Evolutionary conservation across 139 green algal genomes (phyloP), one percentile per base, ranked within the genome.

Genomic region (Pleodorina starrii): DNA sequence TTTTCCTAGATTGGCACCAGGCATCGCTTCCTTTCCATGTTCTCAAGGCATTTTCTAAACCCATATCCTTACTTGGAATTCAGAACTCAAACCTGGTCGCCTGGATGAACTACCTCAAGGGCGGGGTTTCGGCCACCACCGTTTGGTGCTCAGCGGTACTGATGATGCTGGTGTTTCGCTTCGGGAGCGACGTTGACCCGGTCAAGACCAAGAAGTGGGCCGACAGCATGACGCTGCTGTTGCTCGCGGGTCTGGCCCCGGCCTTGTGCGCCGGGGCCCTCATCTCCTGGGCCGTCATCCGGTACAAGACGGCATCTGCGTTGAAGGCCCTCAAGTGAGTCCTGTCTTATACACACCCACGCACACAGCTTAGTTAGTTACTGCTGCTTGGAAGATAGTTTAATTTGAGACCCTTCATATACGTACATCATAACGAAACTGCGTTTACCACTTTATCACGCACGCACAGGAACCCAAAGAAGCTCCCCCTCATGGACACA

Each of bases 11-110:
- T n/a, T n/a, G n/a, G n/a, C n/a, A n/a, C n/a, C n/a, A n/a, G n/a
- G n/a, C n/a, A n/a, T n/a, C n/a, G n/a, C n/a, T n/a, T n/a, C n/a
- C n/a, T n/a, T n/a, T n/a, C n/a, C n/a, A n/a, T n/a, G n/a, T n/a
- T n/a, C n/a, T n/a, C n/a, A n/a, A n/a, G n/a, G n/a, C n/a, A n/a
- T n/a, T n/a, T n/a, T n/a, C n/a, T n/a, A n/a, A n/a, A n/a, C n/a
- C n/a, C n/a, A n/a, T n/a, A n/a, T n/a, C n/a, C n/a, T n/a, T n/a
- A n/a, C n/a, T n/a, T n/a, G n/a, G n/a, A n/a, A n/a, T 35, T 2
- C 69, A 77, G 69, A 77, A 29, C 36, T 29, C 69, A 7, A 48
- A 85, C 78, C 36, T 85, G 78, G 78, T 85, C 51, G 51, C 36
- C n/a, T n/a, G n/a, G n/a, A n/a, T n/a, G n/a, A n/a, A n/a, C n/a